Evolutionary conservation across 2,329 filamentous ascomycete species (phyloP), one percentile per base, ranked within the genome.

Genomic region (Penicillium sp.): DNA sequence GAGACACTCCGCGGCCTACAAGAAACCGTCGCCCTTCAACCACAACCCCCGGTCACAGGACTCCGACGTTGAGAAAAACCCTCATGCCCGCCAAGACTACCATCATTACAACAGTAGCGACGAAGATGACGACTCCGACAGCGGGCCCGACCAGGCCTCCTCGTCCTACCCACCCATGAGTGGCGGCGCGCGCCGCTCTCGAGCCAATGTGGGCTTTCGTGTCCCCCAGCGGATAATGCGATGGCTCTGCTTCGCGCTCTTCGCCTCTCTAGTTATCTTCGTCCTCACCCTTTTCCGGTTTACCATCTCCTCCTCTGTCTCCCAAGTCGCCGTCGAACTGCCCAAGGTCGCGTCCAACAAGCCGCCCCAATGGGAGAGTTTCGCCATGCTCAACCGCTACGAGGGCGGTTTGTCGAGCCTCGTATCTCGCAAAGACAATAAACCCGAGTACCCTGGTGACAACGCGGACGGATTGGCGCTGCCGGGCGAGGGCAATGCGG

Each of bases 331-430:
- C 3, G 59, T 69, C 22, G 68, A 69, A 51, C 66, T 87, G 25
- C 80, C 82, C 14, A 84, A 84, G 57, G 80, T 80, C 11, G 79
- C 83, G 0, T 72, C 82, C 0, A 41, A 27, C 9, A 82, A 84
- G 18, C 88, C 89, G 11, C 83, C 85, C 0, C 57, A 62, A n/a
- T 97, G 92, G 91, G 89, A 95, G 68, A 82, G 81, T 9, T 97
- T 95, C 67, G 84, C 85, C 0, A 95, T 96, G 64, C 72, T 99
- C 55, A 87, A 86, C 54, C 82, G 92, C 56, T 99, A 96, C 69
- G 94, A 96, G 69, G 92, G 91, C 13, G 94, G 94, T 0, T 80
- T 99, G 53, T 81, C 86, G 57, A 87, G 82, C 0, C 67, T 99
- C 55, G 82, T 89, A 0, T 73, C 83, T 0, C 74, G 84, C 24